Evolutionary conservation across 2,329 filamentous ascomycete species (phyloP).

Genomic region (Tolypocladium amazonense): DNA sequence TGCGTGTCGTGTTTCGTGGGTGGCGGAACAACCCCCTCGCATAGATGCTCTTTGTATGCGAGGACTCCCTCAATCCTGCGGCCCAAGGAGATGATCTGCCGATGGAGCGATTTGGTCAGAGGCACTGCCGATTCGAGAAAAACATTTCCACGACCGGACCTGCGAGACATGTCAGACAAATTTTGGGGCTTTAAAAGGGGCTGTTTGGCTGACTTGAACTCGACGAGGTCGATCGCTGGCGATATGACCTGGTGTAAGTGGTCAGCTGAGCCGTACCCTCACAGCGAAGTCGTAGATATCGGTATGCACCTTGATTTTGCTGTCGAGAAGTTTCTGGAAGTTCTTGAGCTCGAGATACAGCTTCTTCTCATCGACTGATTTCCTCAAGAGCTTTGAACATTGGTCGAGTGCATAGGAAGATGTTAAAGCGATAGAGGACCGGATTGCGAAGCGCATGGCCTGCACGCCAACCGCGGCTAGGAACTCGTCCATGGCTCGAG

Average conservation of each 20-base stretch:
- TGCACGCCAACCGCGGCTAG: constrained; percentile 47
- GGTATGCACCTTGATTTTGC: constrained; percentile 67
- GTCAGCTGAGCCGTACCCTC: neutral
- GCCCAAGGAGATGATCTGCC: constrained; percentile 73
- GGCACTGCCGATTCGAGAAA: constrained; percentile 73
- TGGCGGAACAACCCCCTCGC: constrained; percentile 27
- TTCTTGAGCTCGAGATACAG: constrained; percentile 56
- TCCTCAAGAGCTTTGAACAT: constrained; percentile 63
- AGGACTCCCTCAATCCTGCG: constrained; percentile 63
- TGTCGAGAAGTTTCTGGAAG: constrained; percentile 65
- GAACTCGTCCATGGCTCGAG: constrained; percentile 56
- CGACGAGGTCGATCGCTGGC: constrained; percentile 84
- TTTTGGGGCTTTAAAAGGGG: neutral
- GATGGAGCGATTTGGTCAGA: constrained; percentile 71
- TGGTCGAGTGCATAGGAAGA: constrained; percentile 78
- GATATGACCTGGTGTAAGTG: constrained; percentile 57
- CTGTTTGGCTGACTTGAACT: constrained; percentile 54
- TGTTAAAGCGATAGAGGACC: constrained; percentile 76
- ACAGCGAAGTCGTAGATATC: constrained; percentile 8
- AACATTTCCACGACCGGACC: constrained; percentile 42
- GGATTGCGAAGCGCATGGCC: constrained; percentile 86
- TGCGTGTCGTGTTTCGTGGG: constrained; percentile 19
- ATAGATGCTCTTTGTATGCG: constrained; percentile 42
- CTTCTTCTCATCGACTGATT: constrained; percentile 59
- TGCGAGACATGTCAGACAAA: constrained; percentile 10